Evolutionary conservation across 805 yeast genomes (phyloP).

Genomic region (Zygosaccharomyces rouxii): DNA sequence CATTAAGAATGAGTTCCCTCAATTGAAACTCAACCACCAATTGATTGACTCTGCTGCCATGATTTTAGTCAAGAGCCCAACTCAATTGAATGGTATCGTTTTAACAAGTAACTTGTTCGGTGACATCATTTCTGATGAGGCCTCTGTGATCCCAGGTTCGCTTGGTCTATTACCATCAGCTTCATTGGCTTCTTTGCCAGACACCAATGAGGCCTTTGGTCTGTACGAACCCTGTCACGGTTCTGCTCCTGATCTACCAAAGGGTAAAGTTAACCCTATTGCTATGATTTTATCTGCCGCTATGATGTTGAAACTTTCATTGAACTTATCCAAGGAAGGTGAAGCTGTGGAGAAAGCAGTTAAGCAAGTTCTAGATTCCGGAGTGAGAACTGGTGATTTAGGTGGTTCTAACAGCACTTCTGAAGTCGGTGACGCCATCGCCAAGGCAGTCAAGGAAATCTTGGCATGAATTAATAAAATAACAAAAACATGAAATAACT

Average conservation of each 20-base stretch:
- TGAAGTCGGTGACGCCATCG: constrained; percentile 95
- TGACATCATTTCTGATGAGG: constrained; percentile 96
- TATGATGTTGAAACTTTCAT: constrained; percentile 91
- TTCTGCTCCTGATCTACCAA: constrained; percentile 90
- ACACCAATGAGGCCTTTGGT: constrained; percentile 90
- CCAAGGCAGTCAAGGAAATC: constrained; percentile 58
- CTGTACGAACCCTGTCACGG: constrained; percentile 98
- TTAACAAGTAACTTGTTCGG: constrained; percentile 97
- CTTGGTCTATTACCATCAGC: constrained; percentile 92
- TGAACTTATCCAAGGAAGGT: constrained; percentile 80
- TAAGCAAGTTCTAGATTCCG: constrained; percentile 69
- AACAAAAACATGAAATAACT: not conserved
- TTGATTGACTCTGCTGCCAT: constrained; percentile 98
- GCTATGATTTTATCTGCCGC: constrained; percentile 96
- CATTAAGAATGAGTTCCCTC: constrained; percentile 85
- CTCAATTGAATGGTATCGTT: constrained; percentile 85
- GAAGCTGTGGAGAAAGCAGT: constrained; percentile 87
- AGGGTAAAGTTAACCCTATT: constrained; percentile 87
- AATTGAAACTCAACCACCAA: constrained; percentile 82
- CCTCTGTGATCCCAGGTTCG: constrained; percentile 96
- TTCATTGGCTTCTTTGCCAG: constrained; percentile 94
- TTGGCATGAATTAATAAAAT: constrained; percentile 29
- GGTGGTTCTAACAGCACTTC: constrained; percentile 78
- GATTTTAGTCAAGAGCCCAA: constrained; percentile 91
- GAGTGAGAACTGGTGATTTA: constrained; percentile 87